Percentiles rank a stretch among this genome's conserved stretches.
Evolutionary conservation across 2,329 filamentous ascomycete species (phyloP).

Genomic region (Scytalidium lignicola): DNA sequence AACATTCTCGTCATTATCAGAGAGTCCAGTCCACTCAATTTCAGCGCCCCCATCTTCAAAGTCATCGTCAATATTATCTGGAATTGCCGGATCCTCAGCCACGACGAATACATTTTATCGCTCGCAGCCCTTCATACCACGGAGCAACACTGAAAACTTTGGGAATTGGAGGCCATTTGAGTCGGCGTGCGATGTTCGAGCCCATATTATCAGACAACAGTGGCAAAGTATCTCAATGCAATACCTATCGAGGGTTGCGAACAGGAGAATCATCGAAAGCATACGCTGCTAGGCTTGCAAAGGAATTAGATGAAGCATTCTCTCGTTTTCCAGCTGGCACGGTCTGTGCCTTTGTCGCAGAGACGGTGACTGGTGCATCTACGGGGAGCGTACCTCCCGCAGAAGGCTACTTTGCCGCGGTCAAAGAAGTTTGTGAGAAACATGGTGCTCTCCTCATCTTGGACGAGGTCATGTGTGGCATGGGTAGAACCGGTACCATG

Average conservation of each 20-base stretch:
- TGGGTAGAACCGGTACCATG: conserved; percentile 42
- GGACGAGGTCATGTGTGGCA: conserved; percentile 60
- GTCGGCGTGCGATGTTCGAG: conserved; percentile 49
- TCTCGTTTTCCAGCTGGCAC: conserved; percentile 49
- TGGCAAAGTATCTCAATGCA: conserved; percentile 53
- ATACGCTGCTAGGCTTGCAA: conserved; percentile 51
- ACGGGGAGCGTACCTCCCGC: conserved; percentile 61
- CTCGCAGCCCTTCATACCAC: conserved; percentile 59
- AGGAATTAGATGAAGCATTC: conserved; percentile 57
- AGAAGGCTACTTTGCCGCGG: conserved; percentile 60
- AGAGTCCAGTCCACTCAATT: too few species aligned
- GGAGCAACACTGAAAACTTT: conserved; percentile 60
- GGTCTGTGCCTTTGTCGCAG: conserved; percentile 59
- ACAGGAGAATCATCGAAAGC: conserved; percentile 41
- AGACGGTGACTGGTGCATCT: conserved; percentile 60
- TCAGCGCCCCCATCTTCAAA: too few species aligned
- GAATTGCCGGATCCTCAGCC: neutral
- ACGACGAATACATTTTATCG: conserved; percentile 45
- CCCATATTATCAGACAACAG: conserved; percentile 46
- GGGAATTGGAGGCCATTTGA: conserved; percentile 48
- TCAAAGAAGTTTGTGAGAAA: conserved; percentile 60
- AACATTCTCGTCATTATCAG: too few species aligned
- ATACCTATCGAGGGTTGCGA: conserved; percentile 50
- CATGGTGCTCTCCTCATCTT: conserved; percentile 66
- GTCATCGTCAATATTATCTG: conserved; percentile 34